Percentiles rank a stretch among this genome's conserved stretches.
phyloP scores from a whole-genome alignment of 2,329 filamentous ascomycete genomes.

The Malbranchea zuffiana region DNA sequence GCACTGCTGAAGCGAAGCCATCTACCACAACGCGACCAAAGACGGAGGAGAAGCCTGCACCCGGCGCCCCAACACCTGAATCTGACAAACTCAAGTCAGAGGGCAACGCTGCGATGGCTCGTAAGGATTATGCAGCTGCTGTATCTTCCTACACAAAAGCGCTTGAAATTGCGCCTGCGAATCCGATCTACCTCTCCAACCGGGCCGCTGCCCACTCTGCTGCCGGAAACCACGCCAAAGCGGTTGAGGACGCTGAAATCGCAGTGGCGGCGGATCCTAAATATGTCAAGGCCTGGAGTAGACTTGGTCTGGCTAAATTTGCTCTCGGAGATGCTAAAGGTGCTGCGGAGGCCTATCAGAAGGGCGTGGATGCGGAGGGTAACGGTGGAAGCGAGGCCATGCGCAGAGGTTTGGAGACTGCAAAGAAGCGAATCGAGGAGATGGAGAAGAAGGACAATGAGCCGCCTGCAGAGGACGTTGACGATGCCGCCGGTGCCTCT shows the following conservation, averaged over 20 bases:
- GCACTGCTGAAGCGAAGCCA: conserved; percentile 34
- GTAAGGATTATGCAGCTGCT: conserved; percentile 75
- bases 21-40: conserved; percentile 33
- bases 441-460: conserved; percentile 48
- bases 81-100: conserved; percentile 81
- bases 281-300: conserved; percentile 96
- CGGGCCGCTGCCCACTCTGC: conserved; percentile 88
- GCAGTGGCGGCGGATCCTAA: conserved; percentile 77
- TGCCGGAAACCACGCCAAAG: conserved; percentile 70
- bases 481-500: conserved; percentile 38
- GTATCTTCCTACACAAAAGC: conserved; percentile 84
- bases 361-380: conserved; percentile 88
- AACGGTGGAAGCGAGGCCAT: conserved; percentile 91
- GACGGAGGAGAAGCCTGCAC: conserved; percentile 30
- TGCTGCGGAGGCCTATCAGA: conserved; percentile 85
- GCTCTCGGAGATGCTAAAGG: conserved; percentile 83
- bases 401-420: conserved; percentile 94
- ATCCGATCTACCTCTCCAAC: conserved; percentile 96
- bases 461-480: conserved; percentile 42
- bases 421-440: conserved; percentile 76
- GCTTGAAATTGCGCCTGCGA: conserved; percentile 65
- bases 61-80: conserved; percentile 35
- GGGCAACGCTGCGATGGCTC: conserved; percentile 89
- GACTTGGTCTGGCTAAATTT: conserved; percentile 81
- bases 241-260: conserved; percentile 77